Conservation (phyloP, 1,284 basidiomycete genomes). For the Phlebopus sp. region DNA sequence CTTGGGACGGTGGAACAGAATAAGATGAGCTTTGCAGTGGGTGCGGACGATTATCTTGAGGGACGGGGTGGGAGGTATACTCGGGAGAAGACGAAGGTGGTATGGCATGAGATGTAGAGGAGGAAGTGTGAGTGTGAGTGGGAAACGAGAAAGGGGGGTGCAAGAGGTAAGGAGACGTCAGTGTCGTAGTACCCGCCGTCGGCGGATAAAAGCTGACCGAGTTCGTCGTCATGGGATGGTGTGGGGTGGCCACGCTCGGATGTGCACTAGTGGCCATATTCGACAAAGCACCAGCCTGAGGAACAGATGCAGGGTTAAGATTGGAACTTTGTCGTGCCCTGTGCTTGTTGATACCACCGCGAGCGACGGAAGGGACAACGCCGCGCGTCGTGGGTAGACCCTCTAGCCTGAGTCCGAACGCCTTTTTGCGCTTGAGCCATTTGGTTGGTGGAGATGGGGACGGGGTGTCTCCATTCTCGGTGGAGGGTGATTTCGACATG, state of each 20-base stretch:
- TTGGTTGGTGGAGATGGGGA: conserved; percentile 35
- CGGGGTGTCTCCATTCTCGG: conserved; percentile 20
- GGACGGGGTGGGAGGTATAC: conserved; percentile 7
- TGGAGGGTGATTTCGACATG: conserved; percentile 11
- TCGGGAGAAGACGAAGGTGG: conserved; percentile 14
- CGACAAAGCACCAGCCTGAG: conserved; percentile 13
- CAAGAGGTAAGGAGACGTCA: conserved; percentile 30
- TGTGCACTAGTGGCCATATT: conserved; percentile 19
- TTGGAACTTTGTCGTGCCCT: conserved; percentile 32
- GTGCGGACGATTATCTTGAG: conserved; percentile 18
- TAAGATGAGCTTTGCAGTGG: conserved; percentile 9
- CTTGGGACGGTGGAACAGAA: background rate
- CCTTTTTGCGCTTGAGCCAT: conserved; percentile 45
- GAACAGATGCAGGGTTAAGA: conserved; percentile 26
- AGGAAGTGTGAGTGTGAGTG: conserved; percentile 11
- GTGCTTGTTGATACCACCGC: conserved; percentile 30
- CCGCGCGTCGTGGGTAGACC: conserved; percentile 37
- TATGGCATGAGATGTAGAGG: conserved; percentile 11
- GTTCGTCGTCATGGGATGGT: conserved; percentile 19
- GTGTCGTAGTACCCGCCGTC: conserved; percentile 19
- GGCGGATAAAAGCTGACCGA: conserved; percentile 25
- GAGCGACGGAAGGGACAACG: conserved; percentile 19
- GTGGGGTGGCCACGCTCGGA: conserved; percentile 14
- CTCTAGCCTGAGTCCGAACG: conserved; percentile 45
- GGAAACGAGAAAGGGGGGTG: conserved; percentile 29